A percentile compares a stretch with the other conserved stretches of the same genome.
phyloP scores from a whole-genome alignment of 202 grass and related monocot genomes.

The Brachypodium distachyon region DNA sequence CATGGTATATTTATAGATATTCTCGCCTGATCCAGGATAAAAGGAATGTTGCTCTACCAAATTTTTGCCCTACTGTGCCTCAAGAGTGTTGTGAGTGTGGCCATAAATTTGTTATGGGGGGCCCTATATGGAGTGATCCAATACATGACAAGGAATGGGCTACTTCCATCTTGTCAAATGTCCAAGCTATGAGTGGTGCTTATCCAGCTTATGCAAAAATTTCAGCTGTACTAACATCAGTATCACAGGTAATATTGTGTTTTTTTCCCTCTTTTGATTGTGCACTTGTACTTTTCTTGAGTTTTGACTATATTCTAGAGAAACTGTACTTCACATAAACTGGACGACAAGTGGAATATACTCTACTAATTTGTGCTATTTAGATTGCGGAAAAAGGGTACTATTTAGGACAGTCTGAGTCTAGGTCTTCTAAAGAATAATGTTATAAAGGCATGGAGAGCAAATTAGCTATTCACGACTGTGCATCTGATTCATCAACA shows the following conservation, averaged over 20 bases:
- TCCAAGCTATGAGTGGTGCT: conserved; percentile 16
- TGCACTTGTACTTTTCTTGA: background rate
- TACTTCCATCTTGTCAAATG: conserved; percentile 28
- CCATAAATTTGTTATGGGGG: conserved; percentile 56
- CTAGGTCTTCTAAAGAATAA: background rate
- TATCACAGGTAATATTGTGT: conserved; percentile 30
- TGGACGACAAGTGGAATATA: too few relatives aligned
- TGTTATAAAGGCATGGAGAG: background rate
- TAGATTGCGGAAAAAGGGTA: too few relatives aligned
- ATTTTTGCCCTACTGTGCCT: conserved; percentile 40
- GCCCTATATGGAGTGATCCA: conserved; percentile 57
- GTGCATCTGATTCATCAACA: background rate
- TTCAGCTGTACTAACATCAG: conserved; percentile 41
- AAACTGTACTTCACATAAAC: background rate
- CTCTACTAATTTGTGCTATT: too few relatives aligned
- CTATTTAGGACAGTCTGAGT: background rate
- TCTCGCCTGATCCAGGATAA: conserved; percentile 30
- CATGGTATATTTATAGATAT: background rate
- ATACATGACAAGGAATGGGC: conserved; percentile 63
- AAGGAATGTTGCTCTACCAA: conserved; percentile 28
- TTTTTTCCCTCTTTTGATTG: background rate
- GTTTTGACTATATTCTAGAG: background rate
- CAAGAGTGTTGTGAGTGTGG: conserved; percentile 50
- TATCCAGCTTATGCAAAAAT: conserved; percentile 50
- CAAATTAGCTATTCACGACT: background rate